A percentile compares a stretch with the other conserved stretches of the same genome.
Conservation (phyloP, 345 rosid species). For the Ceriops tagal region DNA sequence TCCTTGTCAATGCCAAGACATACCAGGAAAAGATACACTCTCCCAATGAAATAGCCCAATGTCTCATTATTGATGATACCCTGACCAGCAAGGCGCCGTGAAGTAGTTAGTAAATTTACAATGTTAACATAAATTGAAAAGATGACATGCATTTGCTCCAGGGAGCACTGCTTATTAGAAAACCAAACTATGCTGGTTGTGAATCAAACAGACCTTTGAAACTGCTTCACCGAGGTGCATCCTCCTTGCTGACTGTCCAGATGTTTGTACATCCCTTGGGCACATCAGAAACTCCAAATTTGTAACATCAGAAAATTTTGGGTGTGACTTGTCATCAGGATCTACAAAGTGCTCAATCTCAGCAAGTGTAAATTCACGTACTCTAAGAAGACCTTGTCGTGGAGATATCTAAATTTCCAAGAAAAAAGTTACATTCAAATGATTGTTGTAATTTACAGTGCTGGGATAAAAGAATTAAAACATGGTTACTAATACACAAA, state of each 20-base stretch:
- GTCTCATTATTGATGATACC: slow-evolving; percentile 82
- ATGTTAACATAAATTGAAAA: neutral
- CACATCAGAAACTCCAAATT: slow-evolving; percentile 74
- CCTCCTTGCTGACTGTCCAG: slow-evolving; percentile 61
- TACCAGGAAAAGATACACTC: slow-evolving; percentile 73
- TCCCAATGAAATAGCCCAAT: slow-evolving; percentile 79
- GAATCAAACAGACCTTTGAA: slow-evolving; percentile 38
- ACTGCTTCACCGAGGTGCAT: slow-evolving; percentile 73
- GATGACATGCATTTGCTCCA: neutral
- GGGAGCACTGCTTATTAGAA: slow-evolving; percentile 45
- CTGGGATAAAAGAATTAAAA: neutral
- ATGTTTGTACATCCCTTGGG: slow-evolving; percentile 73
- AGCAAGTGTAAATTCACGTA: slow-evolving; percentile 90
- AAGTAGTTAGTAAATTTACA: neutral
- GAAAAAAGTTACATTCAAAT: neutral
- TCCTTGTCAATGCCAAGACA: slow-evolving; percentile 69
- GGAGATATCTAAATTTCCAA: slow-evolving; percentile 66
- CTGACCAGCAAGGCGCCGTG: slow-evolving; percentile 32
- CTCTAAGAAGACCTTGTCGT: slow-evolving; percentile 95
- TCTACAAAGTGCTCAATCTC: slow-evolving; percentile 98
- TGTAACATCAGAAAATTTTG: slow-evolving; percentile 65
- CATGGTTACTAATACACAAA: neutral
- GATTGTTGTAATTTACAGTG: neutral
- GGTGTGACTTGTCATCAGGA: slow-evolving; percentile 88
- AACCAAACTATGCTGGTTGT: neutral